These are phyloP conservation scores for Vanilla planifolia DNA, from an alignment of 106 monocot genomes.

Conservation along the genomic window DNA sequence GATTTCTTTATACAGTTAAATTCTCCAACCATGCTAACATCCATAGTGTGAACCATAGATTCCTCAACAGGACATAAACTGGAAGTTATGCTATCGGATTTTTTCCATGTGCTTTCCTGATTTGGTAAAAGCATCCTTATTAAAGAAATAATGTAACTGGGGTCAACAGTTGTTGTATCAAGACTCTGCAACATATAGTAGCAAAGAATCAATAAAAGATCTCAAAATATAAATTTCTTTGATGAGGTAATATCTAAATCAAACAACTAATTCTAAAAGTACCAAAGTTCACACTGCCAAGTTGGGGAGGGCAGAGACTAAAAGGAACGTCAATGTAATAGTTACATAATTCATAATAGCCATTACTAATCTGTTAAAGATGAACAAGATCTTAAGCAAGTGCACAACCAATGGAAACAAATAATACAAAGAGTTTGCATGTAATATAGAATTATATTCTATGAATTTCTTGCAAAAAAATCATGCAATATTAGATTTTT, in stretches of 20 bases:
- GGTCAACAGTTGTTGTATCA: constrained; percentile 80
- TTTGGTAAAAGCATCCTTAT: constrained; percentile 71
- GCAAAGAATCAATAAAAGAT: constrained; percentile 6
- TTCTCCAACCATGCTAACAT: neutral
- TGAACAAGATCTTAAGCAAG: neutral
- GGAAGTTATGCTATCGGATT: constrained; percentile 4
- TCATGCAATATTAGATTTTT: no score
- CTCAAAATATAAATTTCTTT: neutral
- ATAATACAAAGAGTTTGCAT: no score
- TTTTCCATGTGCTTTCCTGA: constrained; percentile 17
- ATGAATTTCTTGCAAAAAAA: no score
- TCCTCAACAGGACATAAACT: constrained; percentile 2
- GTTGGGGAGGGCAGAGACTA: neutral
- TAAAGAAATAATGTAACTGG: constrained; percentile 89
- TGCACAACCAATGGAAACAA: no score
- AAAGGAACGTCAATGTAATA: neutral
- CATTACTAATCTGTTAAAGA: neutral
- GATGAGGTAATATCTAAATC: no score
- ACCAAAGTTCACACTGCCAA: neutral
- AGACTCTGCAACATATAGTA: constrained; percentile 26
- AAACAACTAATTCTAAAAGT: neutral
- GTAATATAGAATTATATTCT: no score
- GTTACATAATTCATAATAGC: neutral
- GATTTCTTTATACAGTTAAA: constrained; percentile 3
- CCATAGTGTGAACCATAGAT: constrained; percentile 1